Evolutionary conservation across 306 rosid species (phyloP).

Genomic region (Prunus salicina): DNA sequence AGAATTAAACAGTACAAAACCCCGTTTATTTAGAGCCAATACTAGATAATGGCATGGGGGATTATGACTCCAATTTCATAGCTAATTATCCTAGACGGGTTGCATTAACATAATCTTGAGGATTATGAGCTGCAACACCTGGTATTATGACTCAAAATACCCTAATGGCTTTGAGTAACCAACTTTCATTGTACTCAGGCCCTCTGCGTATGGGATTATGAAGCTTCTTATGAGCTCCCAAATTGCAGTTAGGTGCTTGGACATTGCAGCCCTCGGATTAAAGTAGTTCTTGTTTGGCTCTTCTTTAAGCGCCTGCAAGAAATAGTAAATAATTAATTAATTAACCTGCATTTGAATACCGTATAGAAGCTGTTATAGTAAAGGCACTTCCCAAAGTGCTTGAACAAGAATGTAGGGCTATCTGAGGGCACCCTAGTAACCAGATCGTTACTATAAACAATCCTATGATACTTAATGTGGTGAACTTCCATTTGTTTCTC

Average conservation of each 20-base stretch:
- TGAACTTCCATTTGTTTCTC: constrained; percentile 21
- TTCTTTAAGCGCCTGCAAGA: constrained; percentile 47
- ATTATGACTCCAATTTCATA: no score
- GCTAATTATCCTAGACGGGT: no score
- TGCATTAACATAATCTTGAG: no score
- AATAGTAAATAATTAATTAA: no score
- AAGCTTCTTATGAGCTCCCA: constrained; percentile 60
- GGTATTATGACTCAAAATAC: neutral
- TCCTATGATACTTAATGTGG: constrained; percentile 38
- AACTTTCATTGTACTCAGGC: constrained; percentile 41
- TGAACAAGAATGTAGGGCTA: constrained; percentile 36
- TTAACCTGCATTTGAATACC: neutral
- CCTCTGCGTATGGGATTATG: constrained; percentile 33
- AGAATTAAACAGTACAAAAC: no score
- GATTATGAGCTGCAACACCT: no score
- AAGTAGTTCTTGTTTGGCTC: constrained; percentile 58
- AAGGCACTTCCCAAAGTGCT: constrained; percentile 59
- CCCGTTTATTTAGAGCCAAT: no score
- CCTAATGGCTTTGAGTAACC: constrained; percentile 37
- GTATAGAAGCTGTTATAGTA: constrained; percentile 40
- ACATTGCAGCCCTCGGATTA: constrained; percentile 24
- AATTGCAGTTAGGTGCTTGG: constrained; percentile 29
- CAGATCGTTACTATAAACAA: constrained; percentile 56
- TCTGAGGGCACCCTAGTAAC: constrained; percentile 64
- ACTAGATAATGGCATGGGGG: no score